Evolutionary conservation across 805 yeast species (phyloP).

Genomic region (Komagataella pastoris): DNA sequence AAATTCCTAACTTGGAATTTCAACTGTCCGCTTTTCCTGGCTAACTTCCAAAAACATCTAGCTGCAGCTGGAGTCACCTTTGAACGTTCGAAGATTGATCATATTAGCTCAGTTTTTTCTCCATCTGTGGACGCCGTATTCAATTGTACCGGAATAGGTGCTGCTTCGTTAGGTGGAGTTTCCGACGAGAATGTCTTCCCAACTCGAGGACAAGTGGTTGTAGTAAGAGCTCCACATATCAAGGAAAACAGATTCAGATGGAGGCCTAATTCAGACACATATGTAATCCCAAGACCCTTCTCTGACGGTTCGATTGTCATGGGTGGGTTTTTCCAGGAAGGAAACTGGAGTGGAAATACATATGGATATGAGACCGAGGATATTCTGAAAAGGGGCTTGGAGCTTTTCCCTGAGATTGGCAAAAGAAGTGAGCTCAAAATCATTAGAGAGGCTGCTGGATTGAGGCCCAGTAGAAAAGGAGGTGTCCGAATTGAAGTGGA

Average conservation of each 20-base stretch:
- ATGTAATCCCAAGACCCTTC: slow-evolving; percentile 59
- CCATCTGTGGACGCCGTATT: slow-evolving; percentile 33
- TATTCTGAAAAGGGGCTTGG: slow-evolving; percentile 45
- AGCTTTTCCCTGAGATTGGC: slow-evolving; percentile 34
- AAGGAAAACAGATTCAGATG: slow-evolving; percentile 43
- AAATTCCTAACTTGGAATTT: slow-evolving; percentile 51
- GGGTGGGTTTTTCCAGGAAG: slow-evolving; percentile 63
- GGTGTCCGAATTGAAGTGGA: slow-evolving; percentile 62
- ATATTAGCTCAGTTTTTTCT: slow-evolving; percentile 42
- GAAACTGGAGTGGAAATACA: slow-evolving; percentile 50
- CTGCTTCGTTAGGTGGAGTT: slow-evolving; percentile 51
- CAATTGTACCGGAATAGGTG: slow-evolving; percentile 72
- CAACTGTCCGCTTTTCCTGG: slow-evolving; percentile 53
- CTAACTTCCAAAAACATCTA: slow-evolving; percentile 30
- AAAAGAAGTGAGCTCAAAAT: slow-evolving; percentile 29
- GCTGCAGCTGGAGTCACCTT: slow-evolving; percentile 37
- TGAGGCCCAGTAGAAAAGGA: slow-evolving; percentile 66
- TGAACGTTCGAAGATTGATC: slow-evolving; percentile 28
- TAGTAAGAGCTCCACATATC: slow-evolving; percentile 57
- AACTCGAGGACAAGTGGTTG: slow-evolving; percentile 70
- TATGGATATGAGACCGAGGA: slow-evolving; percentile 43
- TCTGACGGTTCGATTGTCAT: slow-evolving; percentile 54
- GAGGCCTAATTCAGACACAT: slow-evolving; percentile 52
- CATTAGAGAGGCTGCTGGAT: slow-evolving; percentile 55
- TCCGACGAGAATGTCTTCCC: slow-evolving; percentile 51